Evolutionary conservation across 1,139 yeast species (phyloP).

Genomic region (Nakaseomyces uthaithaninus): DNA sequence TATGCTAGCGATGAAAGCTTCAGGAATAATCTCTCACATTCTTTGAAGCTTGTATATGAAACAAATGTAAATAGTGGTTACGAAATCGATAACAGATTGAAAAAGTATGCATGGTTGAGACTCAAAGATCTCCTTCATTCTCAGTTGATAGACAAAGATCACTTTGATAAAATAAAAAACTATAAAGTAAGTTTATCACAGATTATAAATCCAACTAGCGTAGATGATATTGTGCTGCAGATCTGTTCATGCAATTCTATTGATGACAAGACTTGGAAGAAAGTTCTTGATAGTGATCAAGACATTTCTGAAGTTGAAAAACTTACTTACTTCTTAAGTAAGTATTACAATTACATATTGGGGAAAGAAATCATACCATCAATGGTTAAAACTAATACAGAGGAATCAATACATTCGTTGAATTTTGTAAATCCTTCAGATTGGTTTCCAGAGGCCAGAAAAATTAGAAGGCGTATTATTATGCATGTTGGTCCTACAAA

Average conservation of each 20-base stretch:
- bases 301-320: slow-evolving; percentile 12
- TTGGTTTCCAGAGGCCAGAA: slow-evolving; percentile 85
- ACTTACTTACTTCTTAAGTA: slow-evolving; percentile 16
- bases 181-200: slow-evolving; percentile 14
- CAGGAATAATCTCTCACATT: slow-evolving; percentile 12
- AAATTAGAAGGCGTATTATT: slow-evolving; percentile 64
- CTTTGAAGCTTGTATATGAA: slow-evolving; percentile 18
- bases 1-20: slow-evolving; percentile 14
- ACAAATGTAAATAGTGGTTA: slow-evolving; percentile 13
- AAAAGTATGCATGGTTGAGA: slow-evolving; percentile 20
- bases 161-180: slow-evolving; percentile 5
- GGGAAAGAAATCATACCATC: slow-evolving; percentile 25
- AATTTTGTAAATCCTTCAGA: slow-evolving; percentile 68
- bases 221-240: slow-evolving; percentile 15
- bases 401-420: slow-evolving; percentile 12
- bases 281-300: slow-evolving; percentile 5
- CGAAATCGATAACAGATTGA: slow-evolving; percentile 10
- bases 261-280: slow-evolving; percentile 13
- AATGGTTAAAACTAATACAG: slow-evolving; percentile 11
- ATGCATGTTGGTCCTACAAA: slow-evolving; percentile 98
- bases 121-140: slow-evolving; percentile 21
- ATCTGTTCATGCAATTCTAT: slow-evolving; percentile 14
- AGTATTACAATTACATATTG: slow-evolving; percentile 17
- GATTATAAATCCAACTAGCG: slow-evolving; percentile 16
- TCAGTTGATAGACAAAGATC: slow-evolving; percentile 15